Conservation (phyloP, 169 alveolate genomes). For the Plasmodium cynomolgi region DNA sequence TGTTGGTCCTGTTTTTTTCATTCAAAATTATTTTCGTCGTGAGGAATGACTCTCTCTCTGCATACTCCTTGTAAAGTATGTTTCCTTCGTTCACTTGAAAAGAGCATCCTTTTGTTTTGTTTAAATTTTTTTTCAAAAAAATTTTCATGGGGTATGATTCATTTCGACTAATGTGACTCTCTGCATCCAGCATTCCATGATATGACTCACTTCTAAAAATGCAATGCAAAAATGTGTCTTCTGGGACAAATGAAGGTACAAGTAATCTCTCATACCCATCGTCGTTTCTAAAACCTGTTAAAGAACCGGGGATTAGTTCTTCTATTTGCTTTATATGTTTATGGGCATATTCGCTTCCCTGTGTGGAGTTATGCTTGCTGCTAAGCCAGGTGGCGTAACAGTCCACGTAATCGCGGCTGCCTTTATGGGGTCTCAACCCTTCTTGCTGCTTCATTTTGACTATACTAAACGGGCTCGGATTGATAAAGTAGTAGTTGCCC, state of each 20-base stretch:
- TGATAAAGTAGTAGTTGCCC: slow-evolving; percentile 36
- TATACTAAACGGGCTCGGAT: slow-evolving; percentile 37
- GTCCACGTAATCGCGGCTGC: neutral
- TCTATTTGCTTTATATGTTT: slow-evolving; percentile 14
- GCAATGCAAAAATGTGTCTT: slow-evolving; percentile 37
- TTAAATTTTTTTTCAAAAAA: slow-evolving; percentile 21
- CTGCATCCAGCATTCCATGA: neutral
- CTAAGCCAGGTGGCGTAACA: slow-evolving; percentile 30
- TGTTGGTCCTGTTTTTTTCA: neutral
- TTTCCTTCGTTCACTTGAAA: slow-evolving; percentile 34
- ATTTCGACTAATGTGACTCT: neutral
- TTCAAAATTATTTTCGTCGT: slow-evolving; percentile 16
- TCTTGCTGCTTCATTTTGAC: slow-evolving; percentile 26
- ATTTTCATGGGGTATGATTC: slow-evolving; percentile 42
- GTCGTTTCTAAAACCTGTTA: slow-evolving; percentile 15
- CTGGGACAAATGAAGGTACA: slow-evolving; percentile 8
- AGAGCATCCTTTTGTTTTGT: slow-evolving; percentile 63
- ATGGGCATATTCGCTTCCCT: neutral
- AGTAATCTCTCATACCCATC: slow-evolving; percentile 38
- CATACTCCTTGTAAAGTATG: slow-evolving; percentile 20
- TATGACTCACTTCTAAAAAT: neutral
- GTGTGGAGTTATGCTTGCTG: neutral
- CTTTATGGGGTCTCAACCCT: neutral
- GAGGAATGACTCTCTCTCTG: slow-evolving; percentile 36
- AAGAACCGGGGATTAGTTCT: slow-evolving; percentile 31